These are phyloP conservation scores for Populus hybrid DNA, from an alignment of 441 rosid species.

Conservation along the genomic window DNA sequence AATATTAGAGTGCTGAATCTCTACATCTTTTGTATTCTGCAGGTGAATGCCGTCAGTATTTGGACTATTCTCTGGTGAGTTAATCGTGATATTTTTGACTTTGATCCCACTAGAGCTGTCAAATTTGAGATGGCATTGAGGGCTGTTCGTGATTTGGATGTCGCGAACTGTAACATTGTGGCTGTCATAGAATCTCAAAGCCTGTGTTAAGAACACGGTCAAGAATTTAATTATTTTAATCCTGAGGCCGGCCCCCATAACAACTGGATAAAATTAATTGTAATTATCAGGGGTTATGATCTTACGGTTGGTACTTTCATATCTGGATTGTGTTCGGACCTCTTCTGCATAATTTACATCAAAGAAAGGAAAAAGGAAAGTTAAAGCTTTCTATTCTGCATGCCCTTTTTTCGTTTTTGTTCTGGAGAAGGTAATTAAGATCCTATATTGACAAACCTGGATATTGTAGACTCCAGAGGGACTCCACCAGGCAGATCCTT, in stretches of 20 bases:
- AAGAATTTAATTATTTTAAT: no score
- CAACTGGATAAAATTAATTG: neutral
- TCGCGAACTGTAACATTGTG: conserved; percentile 67
- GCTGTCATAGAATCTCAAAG: conserved; percentile 71
- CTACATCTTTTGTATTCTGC: conserved; percentile 75
- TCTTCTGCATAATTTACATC: conserved; percentile 41
- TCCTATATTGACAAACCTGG: conserved; percentile 16
- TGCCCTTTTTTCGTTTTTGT: neutral
- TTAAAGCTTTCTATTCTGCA: neutral
- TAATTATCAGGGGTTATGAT: neutral
- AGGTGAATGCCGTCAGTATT: conserved; percentile 93
- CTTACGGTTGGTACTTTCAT: conserved; percentile 77
- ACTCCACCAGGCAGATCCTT: conserved; percentile 79
- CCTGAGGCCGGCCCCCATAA: neutral
- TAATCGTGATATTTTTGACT: conserved; percentile 58
- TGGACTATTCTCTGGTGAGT: conserved; percentile 68
- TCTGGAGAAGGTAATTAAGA: neutral
- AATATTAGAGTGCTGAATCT: conserved; percentile 67
- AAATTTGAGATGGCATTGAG: conserved; percentile 82
- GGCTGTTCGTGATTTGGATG: conserved; percentile 63
- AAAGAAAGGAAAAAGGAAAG: neutral
- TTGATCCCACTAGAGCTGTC: conserved; percentile 58
- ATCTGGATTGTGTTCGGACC: conserved; percentile 40
- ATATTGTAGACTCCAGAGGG: conserved; percentile 25
- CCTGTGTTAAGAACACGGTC: conserved; percentile 31